Percentiles rank a stretch among this genome's conserved stretches.
These are phyloP conservation scores for Rhynchosporium graminicola DNA, from an alignment of 2,329 filamentous ascomycete species.

Conservation along the genomic window DNA sequence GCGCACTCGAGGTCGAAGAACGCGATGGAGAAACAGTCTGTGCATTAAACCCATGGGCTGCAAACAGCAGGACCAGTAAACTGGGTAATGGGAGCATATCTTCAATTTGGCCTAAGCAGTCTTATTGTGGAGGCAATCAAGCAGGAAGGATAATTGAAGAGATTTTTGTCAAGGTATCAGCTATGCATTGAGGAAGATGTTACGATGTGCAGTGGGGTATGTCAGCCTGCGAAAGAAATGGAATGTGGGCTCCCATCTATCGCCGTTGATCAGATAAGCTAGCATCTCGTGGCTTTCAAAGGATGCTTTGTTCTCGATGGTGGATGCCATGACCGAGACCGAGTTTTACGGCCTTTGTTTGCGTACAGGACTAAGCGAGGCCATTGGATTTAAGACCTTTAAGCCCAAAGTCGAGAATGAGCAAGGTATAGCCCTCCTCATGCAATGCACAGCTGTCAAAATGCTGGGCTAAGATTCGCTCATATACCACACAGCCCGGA, in stretches of 20 bases:
- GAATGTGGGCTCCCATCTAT: constrained; percentile 1
- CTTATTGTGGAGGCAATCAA: not conserved
- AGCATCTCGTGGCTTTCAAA: constrained; percentile 13
- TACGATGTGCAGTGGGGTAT: not conserved
- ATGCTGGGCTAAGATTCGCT: not conserved
- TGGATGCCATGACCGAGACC: not conserved
- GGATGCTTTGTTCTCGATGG: constrained; percentile 15
- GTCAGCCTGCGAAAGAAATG: not conserved
- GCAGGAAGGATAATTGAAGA: constrained; percentile 7
- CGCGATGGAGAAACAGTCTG: constrained; percentile 1
- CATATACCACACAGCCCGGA: constrained; percentile 7
- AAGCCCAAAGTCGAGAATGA: constrained; percentile 3
- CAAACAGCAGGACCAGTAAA: not conserved
- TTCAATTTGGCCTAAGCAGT: not conserved
- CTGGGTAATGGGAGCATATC: not conserved
- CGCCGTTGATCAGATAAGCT: constrained; percentile 6
- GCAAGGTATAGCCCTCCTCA: constrained; percentile 4
- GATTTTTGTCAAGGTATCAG: not conserved
- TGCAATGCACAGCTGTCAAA: not conserved
- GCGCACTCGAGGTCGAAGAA: constrained; percentile 18
- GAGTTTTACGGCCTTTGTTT: constrained; percentile 12
- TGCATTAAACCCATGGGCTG: not conserved
- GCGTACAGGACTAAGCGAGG: constrained; percentile 14
- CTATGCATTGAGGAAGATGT: not conserved
- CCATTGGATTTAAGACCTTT: not conserved